These are phyloP conservation scores for Sarocladium kiliense DNA, from an alignment of 2,329 filamentous ascomycete genomes.

Conservation along the genomic window DNA sequence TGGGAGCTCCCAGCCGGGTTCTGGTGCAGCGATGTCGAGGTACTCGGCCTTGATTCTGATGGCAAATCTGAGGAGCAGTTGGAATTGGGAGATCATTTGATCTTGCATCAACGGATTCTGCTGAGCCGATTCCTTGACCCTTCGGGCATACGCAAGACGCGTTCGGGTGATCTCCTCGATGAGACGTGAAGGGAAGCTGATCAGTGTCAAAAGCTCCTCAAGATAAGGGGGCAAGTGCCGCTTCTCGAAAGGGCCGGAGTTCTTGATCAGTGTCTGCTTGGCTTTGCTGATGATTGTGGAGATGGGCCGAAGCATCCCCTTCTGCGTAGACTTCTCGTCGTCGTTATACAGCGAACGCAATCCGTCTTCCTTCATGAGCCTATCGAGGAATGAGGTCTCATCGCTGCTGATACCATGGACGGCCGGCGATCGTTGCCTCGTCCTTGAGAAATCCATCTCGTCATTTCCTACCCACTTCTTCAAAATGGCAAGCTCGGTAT, in stretches of 20 bases:
- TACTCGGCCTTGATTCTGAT: conserved; percentile 92
- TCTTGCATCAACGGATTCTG: conserved; percentile 92
- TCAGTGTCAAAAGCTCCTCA: conserved; percentile 89
- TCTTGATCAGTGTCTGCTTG: conserved; percentile 83
- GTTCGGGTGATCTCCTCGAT: conserved; percentile 96
- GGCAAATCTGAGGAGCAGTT: conserved; percentile 84
- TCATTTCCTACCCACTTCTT: conserved; percentile 97
- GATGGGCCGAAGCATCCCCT: conserved; percentile 80
- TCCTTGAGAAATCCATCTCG: conserved; percentile 83
- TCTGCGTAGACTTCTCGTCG: conserved; percentile 37
- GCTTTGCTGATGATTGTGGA: conserved; percentile 87
- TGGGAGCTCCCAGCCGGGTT: conserved; percentile 91
- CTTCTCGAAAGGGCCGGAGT: conserved; percentile 77
- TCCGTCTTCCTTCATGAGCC: conserved; percentile 92
- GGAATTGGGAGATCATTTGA: conserved; percentile 96
- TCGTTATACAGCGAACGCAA: conserved; percentile 87
- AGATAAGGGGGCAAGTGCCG: conserved; percentile 94
- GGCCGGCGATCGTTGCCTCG: conserved; percentile 60
- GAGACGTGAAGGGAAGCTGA: conserved; percentile 93
- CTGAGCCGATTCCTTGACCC: conserved; percentile 91
- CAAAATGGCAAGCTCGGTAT: conserved; percentile 84
- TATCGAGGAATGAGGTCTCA: conserved; percentile 89
- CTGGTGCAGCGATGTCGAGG: conserved; percentile 73
- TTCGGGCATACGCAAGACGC: conserved; percentile 83
- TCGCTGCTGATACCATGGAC: conserved; percentile 69